Evolutionary conservation across 108 stramenopile genomes (phyloP).

Genomic region (Discostella pseudostelligera): DNA sequence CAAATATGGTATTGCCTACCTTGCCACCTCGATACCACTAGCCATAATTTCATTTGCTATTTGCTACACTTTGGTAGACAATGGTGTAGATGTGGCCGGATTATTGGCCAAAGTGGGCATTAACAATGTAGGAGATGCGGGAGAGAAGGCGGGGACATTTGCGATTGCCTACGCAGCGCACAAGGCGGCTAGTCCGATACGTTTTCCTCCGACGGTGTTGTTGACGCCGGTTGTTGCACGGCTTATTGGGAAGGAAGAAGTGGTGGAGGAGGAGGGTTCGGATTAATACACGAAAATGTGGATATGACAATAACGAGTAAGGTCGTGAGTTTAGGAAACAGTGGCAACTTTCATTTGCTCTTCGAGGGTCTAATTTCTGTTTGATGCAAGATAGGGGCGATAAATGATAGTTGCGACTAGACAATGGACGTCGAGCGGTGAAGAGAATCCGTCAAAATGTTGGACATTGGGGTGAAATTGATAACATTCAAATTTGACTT

Average conservation of each 20-base stretch:
- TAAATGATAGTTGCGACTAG: too few relatives aligned
- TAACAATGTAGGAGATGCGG: constrained; percentile 50
- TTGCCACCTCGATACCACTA: constrained; percentile 92
- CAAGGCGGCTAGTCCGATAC: constrained; percentile 95
- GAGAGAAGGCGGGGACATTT: constrained; percentile 87
- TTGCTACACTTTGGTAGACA: constrained; percentile 86
- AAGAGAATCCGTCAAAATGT: too few relatives aligned
- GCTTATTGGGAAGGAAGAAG: constrained; percentile 85
- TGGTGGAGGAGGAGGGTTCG: constrained; percentile 31
- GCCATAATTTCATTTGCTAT: constrained; percentile 86
- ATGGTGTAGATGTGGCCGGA: constrained; percentile 83
- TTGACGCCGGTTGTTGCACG: constrained; percentile 95
- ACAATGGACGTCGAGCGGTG: too few relatives aligned
- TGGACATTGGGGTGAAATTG: too few relatives aligned
- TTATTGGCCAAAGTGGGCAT: constrained; percentile 87
- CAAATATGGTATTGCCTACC: constrained; percentile 90
- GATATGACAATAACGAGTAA: too few relatives aligned
- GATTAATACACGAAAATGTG: too few relatives aligned
- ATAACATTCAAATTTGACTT: too few relatives aligned
- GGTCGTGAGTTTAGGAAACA: too few relatives aligned
- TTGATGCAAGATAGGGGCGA: too few relatives aligned
- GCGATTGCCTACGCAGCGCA: constrained; percentile 97
- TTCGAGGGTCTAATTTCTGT: too few relatives aligned
- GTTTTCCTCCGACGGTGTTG: constrained; percentile 94
- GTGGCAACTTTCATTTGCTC: too few relatives aligned